Evolutionary conservation across 2,329 filamentous ascomycete genomes (phyloP).

Genomic region (Neobulgaria alba): DNA sequence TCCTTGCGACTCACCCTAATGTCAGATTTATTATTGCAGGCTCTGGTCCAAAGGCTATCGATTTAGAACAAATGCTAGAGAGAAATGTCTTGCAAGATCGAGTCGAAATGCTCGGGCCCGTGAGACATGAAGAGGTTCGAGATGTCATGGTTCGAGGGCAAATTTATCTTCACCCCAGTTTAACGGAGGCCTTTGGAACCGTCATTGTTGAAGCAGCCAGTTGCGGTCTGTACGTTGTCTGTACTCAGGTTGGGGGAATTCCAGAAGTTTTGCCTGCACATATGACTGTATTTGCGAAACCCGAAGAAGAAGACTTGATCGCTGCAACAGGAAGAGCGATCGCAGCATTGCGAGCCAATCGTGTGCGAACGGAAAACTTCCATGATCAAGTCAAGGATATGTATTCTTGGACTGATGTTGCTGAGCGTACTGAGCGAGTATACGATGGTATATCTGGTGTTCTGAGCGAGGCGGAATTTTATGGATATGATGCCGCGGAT

Average conservation of each 20-base stretch:
- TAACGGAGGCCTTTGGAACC: slow-evolving; percentile 95
- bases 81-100: slow-evolving; percentile 88
- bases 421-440: slow-evolving; percentile 84
- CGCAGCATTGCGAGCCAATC: slow-evolving; percentile 72
- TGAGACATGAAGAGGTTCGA: slow-evolving; percentile 91
- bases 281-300: slow-evolving; percentile 96
- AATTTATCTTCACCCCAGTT: slow-evolving; percentile 88
- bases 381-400: slow-evolving; percentile 96
- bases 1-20: slow-evolving; percentile 81
- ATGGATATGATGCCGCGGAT: slow-evolving; percentile 65
- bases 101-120: slow-evolving; percentile 82
- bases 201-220: slow-evolving; percentile 96
- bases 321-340: slow-evolving; percentile 85
- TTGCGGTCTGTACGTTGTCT: slow-evolving; percentile 93
- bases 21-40: slow-evolving; percentile 96
- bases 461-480: slow-evolving; percentile 81
- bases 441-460: slow-evolving; percentile 87
- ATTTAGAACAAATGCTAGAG: slow-evolving; percentile 97
- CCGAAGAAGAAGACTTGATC: slow-evolving; percentile 92
- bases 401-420: slow-evolving; percentile 98
- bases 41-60: slow-evolving; percentile 91
- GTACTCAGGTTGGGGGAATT: slow-evolving; percentile 91
- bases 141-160: slow-evolving; percentile 97
- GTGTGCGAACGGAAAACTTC: slow-evolving; percentile 84
- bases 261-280: slow-evolving; percentile 91